Evolutionary conservation across 164 flowering plant genomes (phyloP).

Genomic region (Tinospora cordifolia): DNA sequence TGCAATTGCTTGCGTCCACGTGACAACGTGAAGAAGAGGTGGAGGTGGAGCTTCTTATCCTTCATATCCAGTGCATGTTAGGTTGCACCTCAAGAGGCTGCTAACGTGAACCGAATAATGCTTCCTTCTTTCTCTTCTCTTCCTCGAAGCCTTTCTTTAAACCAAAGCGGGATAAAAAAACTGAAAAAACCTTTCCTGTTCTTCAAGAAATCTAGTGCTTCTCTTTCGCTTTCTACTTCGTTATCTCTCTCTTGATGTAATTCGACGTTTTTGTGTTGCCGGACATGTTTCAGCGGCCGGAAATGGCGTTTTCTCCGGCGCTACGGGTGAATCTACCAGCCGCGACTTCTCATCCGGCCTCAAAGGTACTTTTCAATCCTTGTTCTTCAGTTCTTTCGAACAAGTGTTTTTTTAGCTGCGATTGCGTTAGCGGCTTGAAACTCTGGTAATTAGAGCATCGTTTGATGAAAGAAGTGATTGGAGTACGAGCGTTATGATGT

Average conservation of each 20-base stretch:
- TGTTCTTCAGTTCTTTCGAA: conserved; percentile 4
- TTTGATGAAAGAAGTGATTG: no score
- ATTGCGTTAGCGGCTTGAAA: not conserved
- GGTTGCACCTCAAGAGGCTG: not conserved
- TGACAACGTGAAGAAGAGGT: not conserved
- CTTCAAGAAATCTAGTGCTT: conserved; percentile 5
- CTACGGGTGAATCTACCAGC: conserved; percentile 20
- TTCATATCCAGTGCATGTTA: not conserved
- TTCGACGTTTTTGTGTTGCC: not conserved
- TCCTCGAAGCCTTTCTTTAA: not conserved
- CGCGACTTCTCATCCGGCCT: conserved; percentile 11
- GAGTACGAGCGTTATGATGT: not conserved
- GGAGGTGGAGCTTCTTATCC: not conserved
- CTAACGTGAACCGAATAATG: not conserved
- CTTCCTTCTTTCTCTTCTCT: not conserved
- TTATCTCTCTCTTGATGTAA: not conserved
- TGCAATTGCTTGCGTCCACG: no score
- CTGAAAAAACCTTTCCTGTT: not conserved
- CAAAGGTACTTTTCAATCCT: conserved; percentile 19
- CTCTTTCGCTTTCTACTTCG: conserved; percentile 5
- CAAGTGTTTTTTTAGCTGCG: not conserved
- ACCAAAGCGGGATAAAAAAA: not conserved
- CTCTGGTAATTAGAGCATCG: not conserved
- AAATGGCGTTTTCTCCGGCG: conserved; percentile 31
- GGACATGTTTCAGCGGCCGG: conserved; percentile 14